These are phyloP conservation scores for Pseudogymnoascus sp. DNA, from an alignment of 2,329 filamentous ascomycete species.

Conservation along the genomic window DNA sequence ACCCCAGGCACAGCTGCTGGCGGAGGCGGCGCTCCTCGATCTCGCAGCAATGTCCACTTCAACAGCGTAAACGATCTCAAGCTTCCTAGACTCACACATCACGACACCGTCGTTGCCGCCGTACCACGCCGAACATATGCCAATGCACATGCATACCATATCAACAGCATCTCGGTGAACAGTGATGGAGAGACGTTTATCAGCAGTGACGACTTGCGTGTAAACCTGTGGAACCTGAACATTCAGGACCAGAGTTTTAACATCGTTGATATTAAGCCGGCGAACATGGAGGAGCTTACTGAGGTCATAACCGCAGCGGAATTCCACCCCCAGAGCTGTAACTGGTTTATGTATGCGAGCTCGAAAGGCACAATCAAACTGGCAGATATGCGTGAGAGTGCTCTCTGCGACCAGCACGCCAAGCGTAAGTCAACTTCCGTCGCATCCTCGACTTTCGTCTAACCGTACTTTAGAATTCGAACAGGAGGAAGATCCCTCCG, in stretches of 20 bases:
- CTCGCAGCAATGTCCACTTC: slow-evolving; percentile 66
- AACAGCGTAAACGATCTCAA: slow-evolving; percentile 76
- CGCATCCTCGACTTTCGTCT: slow-evolving; percentile 7
- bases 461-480: slow-evolving; percentile 69
- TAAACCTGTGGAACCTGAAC: slow-evolving; percentile 98
- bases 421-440: slow-evolving; percentile 55
- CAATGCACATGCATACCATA: slow-evolving; percentile 97
- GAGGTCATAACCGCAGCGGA: slow-evolving; percentile 98
- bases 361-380: slow-evolving; percentile 98
- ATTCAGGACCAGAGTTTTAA: slow-evolving; percentile 99
- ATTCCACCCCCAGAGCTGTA: slow-evolving; percentile 94
- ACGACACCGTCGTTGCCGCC: slow-evolving; percentile 95
- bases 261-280: slow-evolving; percentile 98
- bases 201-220: slow-evolving; percentile 92
- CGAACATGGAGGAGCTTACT: slow-evolving; percentile 98
- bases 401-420: slow-evolving; percentile 88
- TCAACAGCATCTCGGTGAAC: slow-evolving; percentile 99
- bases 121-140: slow-evolving; percentile 94
- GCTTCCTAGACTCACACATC: slow-evolving; percentile 90
- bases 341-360: slow-evolving; percentile 99
- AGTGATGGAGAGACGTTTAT: slow-evolving; percentile 99
- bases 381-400: slow-evolving; percentile 96
- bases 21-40: slow-evolving; percentile 69
- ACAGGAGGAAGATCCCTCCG: slow-evolving; percentile 93
- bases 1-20: slow-evolving; percentile 67